A percentile compares a stretch with the other conserved stretches of the same genome.
These are phyloP conservation scores for Plenodomus tracheiphilus DNA, from an alignment of 2,329 filamentous ascomycete species.

Conservation along the genomic window DNA sequence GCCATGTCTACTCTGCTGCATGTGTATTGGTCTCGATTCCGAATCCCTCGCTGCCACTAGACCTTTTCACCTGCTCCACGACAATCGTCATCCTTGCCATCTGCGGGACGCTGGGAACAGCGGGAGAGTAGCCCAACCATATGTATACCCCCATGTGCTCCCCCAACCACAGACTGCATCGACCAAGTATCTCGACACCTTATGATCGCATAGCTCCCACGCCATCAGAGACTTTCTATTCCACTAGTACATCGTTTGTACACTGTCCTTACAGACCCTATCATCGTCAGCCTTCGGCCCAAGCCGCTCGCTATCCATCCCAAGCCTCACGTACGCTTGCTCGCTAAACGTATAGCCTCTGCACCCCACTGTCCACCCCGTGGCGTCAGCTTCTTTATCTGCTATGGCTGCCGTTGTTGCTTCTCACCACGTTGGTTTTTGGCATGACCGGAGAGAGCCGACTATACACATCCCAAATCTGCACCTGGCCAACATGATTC, in stretches of 20 bases:
- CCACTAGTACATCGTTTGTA: conserved; percentile 18
- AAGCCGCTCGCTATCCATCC: conserved; percentile 24
- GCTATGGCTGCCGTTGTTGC: conserved; percentile 45
- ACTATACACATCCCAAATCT: conserved; percentile 35
- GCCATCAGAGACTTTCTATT: conserved; percentile 26
- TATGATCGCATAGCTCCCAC: conserved; percentile 36
- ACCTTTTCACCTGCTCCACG: conserved; percentile 35
- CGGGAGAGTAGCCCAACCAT: conserved; percentile 33
- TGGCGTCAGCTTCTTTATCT: conserved; percentile 24
- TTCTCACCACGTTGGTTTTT: conserved; percentile 39
- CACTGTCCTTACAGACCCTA: conserved; percentile 24
- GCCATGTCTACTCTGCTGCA: conserved; percentile 25
- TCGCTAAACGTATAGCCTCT: conserved; percentile 21
- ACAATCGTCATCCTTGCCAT: conserved; percentile 39
- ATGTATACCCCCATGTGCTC: conserved; percentile 41
- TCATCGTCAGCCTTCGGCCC: conserved; percentile 27
- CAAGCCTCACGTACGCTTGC: conserved; percentile 21
- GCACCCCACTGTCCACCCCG: conserved; percentile 22
- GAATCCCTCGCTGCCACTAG: conserved; percentile 32
- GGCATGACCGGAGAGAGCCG: conserved; percentile 39
- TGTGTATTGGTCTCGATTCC: conserved; percentile 36
- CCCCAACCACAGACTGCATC: conserved; percentile 28
- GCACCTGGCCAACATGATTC: conserved; percentile 33
- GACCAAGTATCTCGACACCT: conserved; percentile 33
- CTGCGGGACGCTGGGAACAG: conserved; percentile 33